phyloP scores from a whole-genome alignment of 140 eudicot species.

The Senecio squalidus region DNA sequence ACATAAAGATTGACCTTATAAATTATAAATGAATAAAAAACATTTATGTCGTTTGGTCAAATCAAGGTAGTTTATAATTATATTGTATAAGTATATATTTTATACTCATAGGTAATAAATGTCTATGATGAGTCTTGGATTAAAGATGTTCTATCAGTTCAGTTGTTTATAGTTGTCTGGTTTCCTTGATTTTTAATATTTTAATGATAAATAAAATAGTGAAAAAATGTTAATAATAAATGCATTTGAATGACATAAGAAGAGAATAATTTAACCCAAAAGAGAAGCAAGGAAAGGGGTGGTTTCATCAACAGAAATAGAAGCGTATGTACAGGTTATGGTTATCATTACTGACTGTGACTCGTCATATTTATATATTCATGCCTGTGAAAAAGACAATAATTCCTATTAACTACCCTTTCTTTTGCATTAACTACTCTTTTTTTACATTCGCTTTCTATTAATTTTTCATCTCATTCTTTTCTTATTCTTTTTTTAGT shows the following conservation, averaged over 20 bases:
- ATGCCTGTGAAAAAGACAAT: conserved; percentile 33
- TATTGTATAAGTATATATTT: too few species aligned
- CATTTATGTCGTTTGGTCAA: too few species aligned
- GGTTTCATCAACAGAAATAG: conserved; percentile 34
- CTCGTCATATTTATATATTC: conserved; percentile 34
- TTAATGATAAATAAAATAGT: neutral
- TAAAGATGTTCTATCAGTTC: too few species aligned
- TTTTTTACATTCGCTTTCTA: neutral
- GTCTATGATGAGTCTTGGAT: too few species aligned
- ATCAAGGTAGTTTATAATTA: too few species aligned
- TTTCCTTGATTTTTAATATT: too few species aligned
- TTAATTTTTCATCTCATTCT: neutral
- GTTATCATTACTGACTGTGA: conserved; percentile 41
- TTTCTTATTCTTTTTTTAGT: too few species aligned
- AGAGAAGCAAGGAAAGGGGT: conserved; percentile 26
- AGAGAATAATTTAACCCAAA: conserved; percentile 29
- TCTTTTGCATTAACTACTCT: conserved; percentile 17
- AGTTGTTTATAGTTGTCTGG: too few species aligned
- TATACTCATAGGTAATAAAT: too few species aligned
- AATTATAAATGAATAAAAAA: too few species aligned
- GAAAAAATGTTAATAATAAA: neutral
- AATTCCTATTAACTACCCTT: conserved; percentile 32
- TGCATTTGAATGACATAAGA: conserved; percentile 33
- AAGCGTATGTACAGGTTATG: conserved; percentile 41
- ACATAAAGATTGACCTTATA: too few species aligned